phyloP scores from a whole-genome alignment of 2,329 filamentous ascomycete genomes.

The Pseudogymnoascus sp. region DNA sequence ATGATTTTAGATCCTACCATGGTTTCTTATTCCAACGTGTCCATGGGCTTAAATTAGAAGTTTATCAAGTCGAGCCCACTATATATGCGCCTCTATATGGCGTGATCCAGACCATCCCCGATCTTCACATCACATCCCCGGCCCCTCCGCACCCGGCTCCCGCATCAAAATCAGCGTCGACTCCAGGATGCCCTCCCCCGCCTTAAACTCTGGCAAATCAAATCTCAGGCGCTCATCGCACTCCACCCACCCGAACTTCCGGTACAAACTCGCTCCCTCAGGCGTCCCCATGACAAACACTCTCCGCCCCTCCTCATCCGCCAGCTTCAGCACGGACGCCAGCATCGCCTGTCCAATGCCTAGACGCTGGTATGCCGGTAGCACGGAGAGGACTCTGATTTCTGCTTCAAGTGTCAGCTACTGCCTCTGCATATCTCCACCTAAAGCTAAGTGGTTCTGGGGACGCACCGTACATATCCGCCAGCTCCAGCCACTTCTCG shows the following conservation, averaged over 20 bases:
- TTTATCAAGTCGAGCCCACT: neutral
- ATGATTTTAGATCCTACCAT: conserved; percentile 6
- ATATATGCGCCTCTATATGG: conserved; percentile 5
- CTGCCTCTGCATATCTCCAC: neutral
- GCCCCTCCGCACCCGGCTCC: neutral
- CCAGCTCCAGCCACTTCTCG: neutral
- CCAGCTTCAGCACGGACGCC: conserved; percentile 28
- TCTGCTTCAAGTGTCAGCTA: neutral
- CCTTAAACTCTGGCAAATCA: neutral
- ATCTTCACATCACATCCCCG: neutral
- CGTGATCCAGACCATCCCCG: conserved; percentile 1
- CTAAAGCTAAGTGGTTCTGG: neutral
- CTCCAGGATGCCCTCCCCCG: neutral
- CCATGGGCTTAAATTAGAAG: neutral
- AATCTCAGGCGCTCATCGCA: conserved; percentile 20
- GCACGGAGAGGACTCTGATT: conserved; percentile 30
- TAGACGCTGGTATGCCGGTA: conserved; percentile 29
- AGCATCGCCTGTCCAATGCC: conserved; percentile 31
- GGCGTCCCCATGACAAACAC: conserved; percentile 33
- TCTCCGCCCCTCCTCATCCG: conserved; percentile 27
- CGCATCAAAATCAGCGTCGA: conserved; percentile 1
- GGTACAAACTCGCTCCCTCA: conserved; percentile 30
- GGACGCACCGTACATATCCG: neutral
- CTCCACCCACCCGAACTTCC: conserved; percentile 29
- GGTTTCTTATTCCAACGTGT: neutral